These are phyloP conservation scores for Byssothecium circinans DNA, from an alignment of 2,329 filamentous ascomycete species.

Conservation along the genomic window DNA sequence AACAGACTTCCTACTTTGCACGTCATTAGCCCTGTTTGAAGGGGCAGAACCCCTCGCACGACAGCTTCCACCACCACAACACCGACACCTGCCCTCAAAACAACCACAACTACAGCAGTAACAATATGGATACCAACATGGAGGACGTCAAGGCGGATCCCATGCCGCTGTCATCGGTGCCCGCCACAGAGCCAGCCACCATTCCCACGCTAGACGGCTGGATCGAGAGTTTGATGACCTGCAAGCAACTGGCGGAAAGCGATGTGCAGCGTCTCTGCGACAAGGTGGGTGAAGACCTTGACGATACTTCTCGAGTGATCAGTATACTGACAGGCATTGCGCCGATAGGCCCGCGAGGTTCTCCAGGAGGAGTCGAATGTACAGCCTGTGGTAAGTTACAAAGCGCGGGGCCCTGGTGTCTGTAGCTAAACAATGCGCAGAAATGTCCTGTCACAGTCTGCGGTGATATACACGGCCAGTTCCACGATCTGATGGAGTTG, in stretches of 20 bases:
- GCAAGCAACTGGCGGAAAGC: constrained; percentile 94
- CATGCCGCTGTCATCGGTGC: constrained; percentile 67
- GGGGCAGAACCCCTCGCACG: constrained; percentile 37
- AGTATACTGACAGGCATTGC: constrained; percentile 17
- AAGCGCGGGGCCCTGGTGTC: background rate
- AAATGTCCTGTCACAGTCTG: constrained; percentile 99
- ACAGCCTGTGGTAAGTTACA: constrained; percentile 82
- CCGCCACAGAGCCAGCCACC: constrained; percentile 79
- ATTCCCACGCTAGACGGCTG: constrained; percentile 94
- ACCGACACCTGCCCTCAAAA: constrained; percentile 25
- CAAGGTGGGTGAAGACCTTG: constrained; percentile 64
- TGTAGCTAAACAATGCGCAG: constrained; percentile 32
- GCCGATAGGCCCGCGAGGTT: constrained; percentile 83
- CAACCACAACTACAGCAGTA: constrained; percentile 26
- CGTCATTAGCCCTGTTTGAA: constrained; percentile 44
- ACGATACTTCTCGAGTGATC: background rate
- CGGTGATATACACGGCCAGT: constrained; percentile 98
- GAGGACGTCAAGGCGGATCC: constrained; percentile 90
- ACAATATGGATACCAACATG: constrained; percentile 95
- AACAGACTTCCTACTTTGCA: constrained; percentile 20
- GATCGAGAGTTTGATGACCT: constrained; percentile 97
- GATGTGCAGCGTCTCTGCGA: constrained; percentile 98
- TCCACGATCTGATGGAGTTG: constrained; percentile 98
- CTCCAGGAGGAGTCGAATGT: constrained; percentile 98
- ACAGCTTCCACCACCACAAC: constrained; percentile 33